phyloP scores from a whole-genome alignment of 768 basidiomycete genomes.

The Lactifluus echinatus region DNA sequence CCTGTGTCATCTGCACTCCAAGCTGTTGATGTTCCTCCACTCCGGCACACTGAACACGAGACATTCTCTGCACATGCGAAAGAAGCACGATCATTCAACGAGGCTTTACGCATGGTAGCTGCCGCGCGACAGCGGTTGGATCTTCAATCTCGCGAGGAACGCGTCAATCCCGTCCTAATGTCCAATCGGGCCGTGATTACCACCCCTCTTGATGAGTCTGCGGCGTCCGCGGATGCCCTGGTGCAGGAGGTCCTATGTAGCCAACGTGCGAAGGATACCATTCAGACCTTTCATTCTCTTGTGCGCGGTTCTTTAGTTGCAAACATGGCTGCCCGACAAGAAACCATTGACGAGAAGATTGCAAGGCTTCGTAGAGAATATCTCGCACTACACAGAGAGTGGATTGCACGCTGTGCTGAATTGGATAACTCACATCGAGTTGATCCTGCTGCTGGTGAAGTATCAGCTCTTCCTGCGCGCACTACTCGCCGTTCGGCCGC shows the following conservation, averaged over 20 bases:
- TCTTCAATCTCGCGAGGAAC: slow-evolving; percentile 51
- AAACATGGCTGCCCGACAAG: slow-evolving; percentile 47
- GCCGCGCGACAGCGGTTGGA: slow-evolving; percentile 54
- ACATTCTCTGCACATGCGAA: slow-evolving; percentile 8
- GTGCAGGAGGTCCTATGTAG: slow-evolving; percentile 41
- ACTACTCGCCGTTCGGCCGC: slow-evolving; percentile 70
- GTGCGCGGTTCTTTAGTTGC: slow-evolving; percentile 43
- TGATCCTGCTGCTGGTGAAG: slow-evolving; percentile 32
- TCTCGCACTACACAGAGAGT: slow-evolving; percentile 54
- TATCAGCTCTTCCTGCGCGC: slow-evolving; percentile 33
- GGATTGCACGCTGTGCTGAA: slow-evolving; percentile 60
- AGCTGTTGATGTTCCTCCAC: slow-evolving; percentile 1
- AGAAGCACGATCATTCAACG: slow-evolving; percentile 33
- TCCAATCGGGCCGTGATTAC: slow-evolving; percentile 45
- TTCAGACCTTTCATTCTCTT: slow-evolving; percentile 30
- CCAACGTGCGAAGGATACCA: slow-evolving; percentile 28
- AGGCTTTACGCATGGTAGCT: slow-evolving; percentile 56
- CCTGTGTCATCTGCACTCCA: slow-evolving; percentile 7
- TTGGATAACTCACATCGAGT: slow-evolving; percentile 50
- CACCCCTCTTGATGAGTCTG: slow-evolving; percentile 30
- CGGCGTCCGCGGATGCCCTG: slow-evolving; percentile 33
- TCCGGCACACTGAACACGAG: background rate
- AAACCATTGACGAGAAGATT: slow-evolving; percentile 44
- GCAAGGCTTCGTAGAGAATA: slow-evolving; percentile 58
- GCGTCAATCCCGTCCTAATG: slow-evolving; percentile 52